A percentile compares a stretch with the other conserved stretches of the same genome.
Evolutionary conservation across 2,329 filamentous ascomycete species (phyloP).

Genomic region (Penicillium sp.): DNA sequence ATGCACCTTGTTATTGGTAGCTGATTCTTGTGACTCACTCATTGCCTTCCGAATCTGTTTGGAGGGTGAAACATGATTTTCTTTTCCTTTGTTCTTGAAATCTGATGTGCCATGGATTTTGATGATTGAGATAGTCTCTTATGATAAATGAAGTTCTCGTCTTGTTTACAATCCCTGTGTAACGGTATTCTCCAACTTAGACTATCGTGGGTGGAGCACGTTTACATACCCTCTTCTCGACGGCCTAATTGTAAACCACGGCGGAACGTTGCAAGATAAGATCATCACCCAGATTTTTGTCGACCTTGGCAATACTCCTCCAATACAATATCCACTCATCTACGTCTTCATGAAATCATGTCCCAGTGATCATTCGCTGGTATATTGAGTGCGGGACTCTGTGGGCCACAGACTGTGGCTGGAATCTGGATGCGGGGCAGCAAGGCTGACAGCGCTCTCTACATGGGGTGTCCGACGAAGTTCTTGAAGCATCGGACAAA

Average conservation of each 20-base stretch:
- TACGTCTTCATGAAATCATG: neutral
- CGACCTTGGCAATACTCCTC: neutral
- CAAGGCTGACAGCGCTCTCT: constrained; percentile 1
- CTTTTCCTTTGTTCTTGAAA: constrained; percentile 8
- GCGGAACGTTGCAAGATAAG: too few species aligned
- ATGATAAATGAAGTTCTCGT: constrained; percentile 1
- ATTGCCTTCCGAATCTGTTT: neutral
- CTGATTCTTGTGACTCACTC: constrained; percentile 12
- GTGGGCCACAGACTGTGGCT: too few species aligned
- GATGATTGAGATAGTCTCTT: neutral
- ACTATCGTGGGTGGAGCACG: neutral
- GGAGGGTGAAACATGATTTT: neutral
- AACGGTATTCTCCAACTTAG: neutral
- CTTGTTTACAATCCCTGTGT: neutral
- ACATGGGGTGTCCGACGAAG: neutral
- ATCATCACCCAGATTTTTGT: neutral
- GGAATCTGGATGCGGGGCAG: neutral
- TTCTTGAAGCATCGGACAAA: neutral
- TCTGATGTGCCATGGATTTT: neutral
- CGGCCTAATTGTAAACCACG: too few species aligned
- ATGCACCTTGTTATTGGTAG: constrained; percentile 10
- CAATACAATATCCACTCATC: neutral
- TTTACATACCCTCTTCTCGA: too few species aligned
- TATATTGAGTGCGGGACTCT: neutral
- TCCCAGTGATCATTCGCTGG: neutral